phyloP scores from a whole-genome alignment of 257 asterid species.

The Forsythia suspensa region DNA sequence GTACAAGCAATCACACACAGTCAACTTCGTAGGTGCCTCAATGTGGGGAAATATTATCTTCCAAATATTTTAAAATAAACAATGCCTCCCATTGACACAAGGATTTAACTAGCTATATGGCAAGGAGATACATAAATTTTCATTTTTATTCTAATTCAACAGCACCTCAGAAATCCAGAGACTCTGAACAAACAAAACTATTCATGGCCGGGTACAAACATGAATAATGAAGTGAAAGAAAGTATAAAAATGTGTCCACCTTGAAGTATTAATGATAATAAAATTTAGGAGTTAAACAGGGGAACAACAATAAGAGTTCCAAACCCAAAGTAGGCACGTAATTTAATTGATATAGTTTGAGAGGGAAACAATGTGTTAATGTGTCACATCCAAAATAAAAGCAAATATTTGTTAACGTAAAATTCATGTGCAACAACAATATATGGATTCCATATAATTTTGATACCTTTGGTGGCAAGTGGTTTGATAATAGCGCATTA shows the following conservation, averaged over 20 bases:
- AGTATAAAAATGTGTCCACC: not conserved
- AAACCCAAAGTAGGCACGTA: not conserved
- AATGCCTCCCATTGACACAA: not conserved
- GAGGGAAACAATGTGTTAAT: constrained; percentile 1
- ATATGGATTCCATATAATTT: constrained; percentile 10
- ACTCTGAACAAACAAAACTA: not conserved
- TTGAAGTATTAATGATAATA: not conserved
- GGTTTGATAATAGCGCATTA: constrained; percentile 87
- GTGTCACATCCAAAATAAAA: not conserved
- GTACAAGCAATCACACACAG: not conserved
- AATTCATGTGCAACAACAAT: not conserved
- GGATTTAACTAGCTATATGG: not conserved
- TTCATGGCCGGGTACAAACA: not conserved
- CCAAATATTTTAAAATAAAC: not conserved
- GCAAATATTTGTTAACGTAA: not conserved
- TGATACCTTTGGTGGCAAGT: constrained; percentile 97
- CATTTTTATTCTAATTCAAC: not conserved
- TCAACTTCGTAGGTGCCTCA: not conserved
- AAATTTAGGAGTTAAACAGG: not conserved
- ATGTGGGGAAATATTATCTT: not conserved
- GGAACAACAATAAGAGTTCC: not conserved
- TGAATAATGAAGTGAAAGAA: not conserved
- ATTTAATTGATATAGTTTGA: not conserved
- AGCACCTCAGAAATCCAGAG: not conserved
- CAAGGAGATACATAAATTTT: not conserved